Percentiles rank a stretch among this genome's conserved stretches.
These are phyloP conservation scores for Uncinocarpus reesii DNA, from an alignment of 2,329 filamentous ascomycete genomes.

Conservation along the genomic window DNA sequence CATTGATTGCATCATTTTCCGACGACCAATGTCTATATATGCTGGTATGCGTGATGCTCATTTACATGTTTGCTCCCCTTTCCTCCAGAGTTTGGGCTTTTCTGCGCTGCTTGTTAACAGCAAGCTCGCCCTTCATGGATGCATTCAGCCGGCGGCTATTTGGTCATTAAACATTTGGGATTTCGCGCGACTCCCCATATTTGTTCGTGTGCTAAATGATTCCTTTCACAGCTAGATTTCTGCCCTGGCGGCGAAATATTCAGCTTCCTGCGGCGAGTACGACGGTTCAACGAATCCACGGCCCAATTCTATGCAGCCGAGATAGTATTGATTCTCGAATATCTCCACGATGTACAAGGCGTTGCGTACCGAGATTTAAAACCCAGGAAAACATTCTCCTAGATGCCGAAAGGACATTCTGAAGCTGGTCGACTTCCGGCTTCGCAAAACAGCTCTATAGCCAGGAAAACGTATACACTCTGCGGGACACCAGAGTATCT, in stretches of 20 bases:
- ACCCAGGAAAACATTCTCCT: slow-evolving; percentile 58
- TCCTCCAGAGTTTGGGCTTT: neutral
- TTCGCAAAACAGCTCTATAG: slow-evolving; percentile 54
- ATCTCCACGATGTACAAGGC: slow-evolving; percentile 53
- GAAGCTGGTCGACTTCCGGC: slow-evolving; percentile 57
- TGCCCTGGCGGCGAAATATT: slow-evolving; percentile 59
- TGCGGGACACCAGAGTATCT: slow-evolving; percentile 59
- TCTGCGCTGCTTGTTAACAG: too few relatives aligned
- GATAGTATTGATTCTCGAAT: slow-evolving; percentile 55
- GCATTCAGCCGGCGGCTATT: too few relatives aligned
- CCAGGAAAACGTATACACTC: slow-evolving; percentile 53
- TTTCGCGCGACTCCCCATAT: neutral
- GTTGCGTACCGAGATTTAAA: slow-evolving; percentile 58
- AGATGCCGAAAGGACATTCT: slow-evolving; percentile 55
- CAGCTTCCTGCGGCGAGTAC: slow-evolving; percentile 52
- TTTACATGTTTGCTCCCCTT: neutral
- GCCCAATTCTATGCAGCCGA: slow-evolving; percentile 57
- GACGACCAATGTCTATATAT: slow-evolving; percentile 50
- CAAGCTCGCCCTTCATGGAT: too few relatives aligned
- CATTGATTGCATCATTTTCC: slow-evolving; percentile 54
- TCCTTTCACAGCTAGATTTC: slow-evolving; percentile 47
- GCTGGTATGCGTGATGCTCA: slow-evolving; percentile 33
- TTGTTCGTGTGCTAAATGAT: slow-evolving; percentile 18
- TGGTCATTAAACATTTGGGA: too few relatives aligned
- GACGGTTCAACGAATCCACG: slow-evolving; percentile 53